These are phyloP conservation scores for Kuraishia borneana DNA, from an alignment of 805 yeast genomes.

Conservation along the genomic window DNA sequence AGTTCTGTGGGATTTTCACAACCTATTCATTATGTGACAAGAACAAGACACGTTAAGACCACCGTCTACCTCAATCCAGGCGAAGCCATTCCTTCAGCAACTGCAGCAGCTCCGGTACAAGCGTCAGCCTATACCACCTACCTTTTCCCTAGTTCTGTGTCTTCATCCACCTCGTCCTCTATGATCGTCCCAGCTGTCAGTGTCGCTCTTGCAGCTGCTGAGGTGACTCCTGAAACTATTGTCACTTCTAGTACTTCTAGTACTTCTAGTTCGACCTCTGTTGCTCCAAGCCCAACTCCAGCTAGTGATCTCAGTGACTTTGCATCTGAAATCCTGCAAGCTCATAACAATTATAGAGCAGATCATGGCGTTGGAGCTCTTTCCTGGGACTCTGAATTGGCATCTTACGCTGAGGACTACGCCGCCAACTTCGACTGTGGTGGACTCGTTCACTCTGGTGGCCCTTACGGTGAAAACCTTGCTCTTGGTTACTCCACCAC, in stretches of 20 bases:
- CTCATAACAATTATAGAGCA: constrained; percentile 51
- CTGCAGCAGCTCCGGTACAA: not conserved
- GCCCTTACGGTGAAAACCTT: constrained; percentile 62
- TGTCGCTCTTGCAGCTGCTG: constrained; percentile 11
- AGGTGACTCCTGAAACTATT: constrained; percentile 14
- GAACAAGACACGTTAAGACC: constrained; percentile 3
- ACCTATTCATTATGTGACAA: constrained; percentile 2
- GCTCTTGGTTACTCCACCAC: constrained; percentile 58
- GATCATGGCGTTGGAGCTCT: constrained; percentile 39
- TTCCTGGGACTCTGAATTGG: constrained; percentile 43
- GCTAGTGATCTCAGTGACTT: constrained; percentile 17
- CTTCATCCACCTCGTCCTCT: constrained; percentile 6
- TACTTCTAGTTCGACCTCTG: constrained; percentile 9
- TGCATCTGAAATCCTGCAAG: constrained; percentile 35
- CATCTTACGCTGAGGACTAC: constrained; percentile 42
- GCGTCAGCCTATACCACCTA: not conserved
- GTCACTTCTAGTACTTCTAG: constrained; percentile 13
- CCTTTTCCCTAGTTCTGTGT: not conserved
- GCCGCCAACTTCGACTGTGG: constrained; percentile 51
- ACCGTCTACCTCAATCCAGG: constrained; percentile 2
- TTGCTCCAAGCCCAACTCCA: constrained; percentile 8
- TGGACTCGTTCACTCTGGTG: constrained; percentile 48
- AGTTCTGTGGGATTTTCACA: constrained; percentile 2
- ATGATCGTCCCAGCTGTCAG: constrained; percentile 9
- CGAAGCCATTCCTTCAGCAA: constrained; percentile 7